Conservation (phyloP, 2,329 filamentous ascomycete genomes). For the Cercospora sp. region DNA sequence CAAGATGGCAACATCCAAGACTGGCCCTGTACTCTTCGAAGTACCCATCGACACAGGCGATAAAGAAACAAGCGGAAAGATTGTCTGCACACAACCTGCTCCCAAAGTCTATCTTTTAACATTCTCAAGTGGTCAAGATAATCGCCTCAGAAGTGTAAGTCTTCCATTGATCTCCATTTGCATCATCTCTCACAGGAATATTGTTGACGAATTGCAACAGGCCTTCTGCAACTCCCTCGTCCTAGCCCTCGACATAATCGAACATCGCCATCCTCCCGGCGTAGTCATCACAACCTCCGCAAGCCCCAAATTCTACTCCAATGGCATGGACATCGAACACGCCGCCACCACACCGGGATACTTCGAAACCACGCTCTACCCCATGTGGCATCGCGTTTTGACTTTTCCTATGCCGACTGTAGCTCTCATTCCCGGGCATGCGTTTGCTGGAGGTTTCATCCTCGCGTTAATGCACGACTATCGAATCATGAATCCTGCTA, state of each 20-base stretch:
- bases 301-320: constrained; percentile 77
- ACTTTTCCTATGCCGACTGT: constrained; percentile 81
- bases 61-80: constrained; percentile 24
- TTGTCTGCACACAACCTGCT: constrained; percentile 63
- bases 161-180: too few species aligned
- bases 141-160: constrained; percentile 64
- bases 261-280: constrained; percentile 66
- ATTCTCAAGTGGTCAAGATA: constrained; percentile 70
- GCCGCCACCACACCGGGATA: constrained; percentile 61
- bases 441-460: constrained; percentile 81
- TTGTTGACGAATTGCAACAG: constrained; percentile 14
- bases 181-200: too few species aligned
- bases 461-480: constrained; percentile 80
- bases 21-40: constrained; percentile 29
- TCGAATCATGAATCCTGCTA: constrained; percentile 68
- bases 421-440: constrained; percentile 76
- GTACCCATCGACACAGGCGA: constrained; percentile 31
- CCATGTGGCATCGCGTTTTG: constrained; percentile 64
- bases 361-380: constrained; percentile 61
- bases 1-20: background rate
- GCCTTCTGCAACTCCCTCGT: constrained; percentile 66
- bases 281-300: constrained; percentile 75
- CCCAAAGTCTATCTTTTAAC: constrained; percentile 69
- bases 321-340: constrained; percentile 75
- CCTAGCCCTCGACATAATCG: constrained; percentile 72